Base-by-base conservation (phyloP, 2,329 filamentous ascomycete species). In the Falciphora oryzae region DNA sequence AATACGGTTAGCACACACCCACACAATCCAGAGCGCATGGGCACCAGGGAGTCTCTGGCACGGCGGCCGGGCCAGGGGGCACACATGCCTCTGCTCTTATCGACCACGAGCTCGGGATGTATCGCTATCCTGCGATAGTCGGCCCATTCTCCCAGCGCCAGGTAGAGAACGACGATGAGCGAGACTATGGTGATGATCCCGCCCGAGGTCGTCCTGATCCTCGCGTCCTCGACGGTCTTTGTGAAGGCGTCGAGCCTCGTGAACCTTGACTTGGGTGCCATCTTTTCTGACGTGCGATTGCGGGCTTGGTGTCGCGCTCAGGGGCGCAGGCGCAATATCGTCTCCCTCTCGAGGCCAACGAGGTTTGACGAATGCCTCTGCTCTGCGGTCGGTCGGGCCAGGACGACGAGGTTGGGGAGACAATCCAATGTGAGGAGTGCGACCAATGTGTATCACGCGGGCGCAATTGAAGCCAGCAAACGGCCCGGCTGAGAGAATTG, bases 211-310 rank as follows among this genome's bases (percentile, higher is more conserved):
- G 95, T 99, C 72, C 96, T 90, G 75, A 99, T 88, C 72, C 95
- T 88, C 70, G 96, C 95, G 87, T 99, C 95, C 77, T 99, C 95
- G 71, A 99, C 95, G 16, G 95, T 99, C 80, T 99, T 99, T 63
- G 94, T 97, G 77, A 99, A 99, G 83, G 95, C 95, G 79, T 99
- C 95, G 69, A 99, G 91, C 85, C 90, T 89, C 66, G 91, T 97
- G 76, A 99, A 97, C 77, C 95, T 89, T 71, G 92, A 96, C 82
- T 96, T 97, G 73, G 89, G 80, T 69, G 93, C 83, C 95, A 98
- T 98, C 62, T 69, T 73, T 67, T n/a, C 29, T 3, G 31, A 3
- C 25, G 6, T n/a, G 22, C 44, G 44, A 53, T n/a, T n/a, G 44
- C 18, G 18, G 44, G 44, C 44, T n/a, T n/a, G 14, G 44, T 53